Conservation (phyloP, 1,284 basidiomycete genomes). For the Mycocalia duriaeana region DNA sequence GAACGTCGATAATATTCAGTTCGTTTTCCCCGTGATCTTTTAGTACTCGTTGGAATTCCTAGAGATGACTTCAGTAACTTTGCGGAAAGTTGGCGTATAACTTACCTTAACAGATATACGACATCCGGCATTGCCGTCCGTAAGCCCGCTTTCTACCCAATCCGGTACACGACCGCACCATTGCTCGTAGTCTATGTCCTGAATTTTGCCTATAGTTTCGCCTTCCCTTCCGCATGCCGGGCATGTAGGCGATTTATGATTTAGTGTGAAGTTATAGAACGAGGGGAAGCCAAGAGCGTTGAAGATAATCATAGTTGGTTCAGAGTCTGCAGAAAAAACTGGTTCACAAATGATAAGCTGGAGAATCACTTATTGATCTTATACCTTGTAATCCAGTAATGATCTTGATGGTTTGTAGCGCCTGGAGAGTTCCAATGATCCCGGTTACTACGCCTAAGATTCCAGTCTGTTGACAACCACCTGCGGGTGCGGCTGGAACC, state of each 20-base stretch:
- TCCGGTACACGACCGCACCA: slow-evolving; percentile 71
- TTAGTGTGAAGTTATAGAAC: slow-evolving; percentile 80
- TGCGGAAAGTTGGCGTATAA: slow-evolving; percentile 27
- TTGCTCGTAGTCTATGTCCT: slow-evolving; percentile 63
- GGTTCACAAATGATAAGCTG: not conserved
- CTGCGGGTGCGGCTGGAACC: slow-evolving; percentile 57
- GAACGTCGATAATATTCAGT: slow-evolving; percentile 72
- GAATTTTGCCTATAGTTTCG: slow-evolving; percentile 35
- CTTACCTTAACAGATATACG: slow-evolving; percentile 50
- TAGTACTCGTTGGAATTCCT: slow-evolving; percentile 15
- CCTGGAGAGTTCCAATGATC: slow-evolving; percentile 88
- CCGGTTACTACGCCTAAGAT: slow-evolving; percentile 90
- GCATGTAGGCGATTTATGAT: slow-evolving; percentile 60
- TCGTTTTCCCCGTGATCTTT: not conserved
- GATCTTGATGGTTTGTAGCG: slow-evolving; percentile 84
- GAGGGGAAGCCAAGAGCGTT: slow-evolving; percentile 67
- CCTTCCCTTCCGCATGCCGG: slow-evolving; percentile 52
- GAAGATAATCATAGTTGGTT: slow-evolving; percentile 65
- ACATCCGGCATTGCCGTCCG: slow-evolving; percentile 27
- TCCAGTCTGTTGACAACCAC: slow-evolving; percentile 87
- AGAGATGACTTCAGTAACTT: slow-evolving; percentile 37
- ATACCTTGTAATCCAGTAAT: slow-evolving; percentile 69
- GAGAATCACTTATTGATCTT: not conserved
- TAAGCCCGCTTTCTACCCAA: slow-evolving; percentile 53
- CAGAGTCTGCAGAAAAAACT: slow-evolving; percentile 37